Evolutionary conservation across 768 basidiomycete genomes (phyloP), one percentile per base, ranked within the genome.

Genomic region (Lactarius indigo): DNA sequence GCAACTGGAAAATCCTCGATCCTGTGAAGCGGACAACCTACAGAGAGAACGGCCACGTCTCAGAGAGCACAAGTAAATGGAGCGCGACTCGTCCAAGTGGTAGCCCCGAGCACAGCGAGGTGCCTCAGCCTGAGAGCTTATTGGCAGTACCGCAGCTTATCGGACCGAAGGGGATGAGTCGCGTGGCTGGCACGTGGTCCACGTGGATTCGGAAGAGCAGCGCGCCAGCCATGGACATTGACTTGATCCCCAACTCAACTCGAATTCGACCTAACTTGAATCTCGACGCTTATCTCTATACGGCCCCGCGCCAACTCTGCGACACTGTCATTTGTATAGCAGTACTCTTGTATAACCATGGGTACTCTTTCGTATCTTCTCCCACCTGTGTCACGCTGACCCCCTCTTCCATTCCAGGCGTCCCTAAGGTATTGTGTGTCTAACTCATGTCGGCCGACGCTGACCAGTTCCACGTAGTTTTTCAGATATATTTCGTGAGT

Each of bases 401-500:
- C 12, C 37, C 18, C n/a, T 37, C 31, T n/a, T 23, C 31, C 28
- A 39, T 52, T 23, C 13, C 47, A 83, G 82, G 82, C 70, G 82
- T 83, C 64, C 82, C 82, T 20, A 83, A 83, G 81, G 82, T 81
- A 57, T 42, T 64, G 5, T 26, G 3, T n/a, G 26, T 52, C 47
- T 33, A 61, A 42, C 39, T 57, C 50, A 54, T 64, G 47, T 31
- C 28, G 59, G 13, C 2, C 54, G 28, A 54, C 41, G n/a, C 64
- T 62, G 47, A 61, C 56, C n/a, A 30, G 42, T 41, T 64, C 3
- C 55, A 17, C 23, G 44, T 71, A 96, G 95, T 97, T 97, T 80
- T 97, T 97, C 84, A 88, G 94, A 78, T 97, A 94, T 76, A 92
- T 96, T 72, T 96, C 94, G 89, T 92, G 77, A 73, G 91, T 80